Base-by-base conservation (phyloP, 371 early-diverging fungal species). In the Circinella minor region DNA sequence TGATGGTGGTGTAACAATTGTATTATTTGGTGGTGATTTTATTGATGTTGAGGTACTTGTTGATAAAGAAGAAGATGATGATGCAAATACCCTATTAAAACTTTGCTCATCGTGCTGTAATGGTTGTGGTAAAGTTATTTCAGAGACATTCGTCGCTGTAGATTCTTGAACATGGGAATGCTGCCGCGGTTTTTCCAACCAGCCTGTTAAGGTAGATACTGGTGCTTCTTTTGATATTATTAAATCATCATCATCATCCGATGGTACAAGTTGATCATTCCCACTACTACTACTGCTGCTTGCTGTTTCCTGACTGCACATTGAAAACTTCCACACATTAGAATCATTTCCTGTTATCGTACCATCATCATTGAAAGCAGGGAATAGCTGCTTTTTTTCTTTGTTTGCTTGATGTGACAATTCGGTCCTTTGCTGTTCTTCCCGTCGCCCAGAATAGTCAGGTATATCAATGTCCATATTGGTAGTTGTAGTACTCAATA, bases 291-390 rank as follows among this genome's bases (percentile, higher is more conserved):
- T 51, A 15, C 54, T 49, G 6, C 61, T 15, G 27, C 20, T n/a
- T 18, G 37, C 18, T 8, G 8, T 57, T 8, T 61, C 69, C 18
- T 68, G 65, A 9, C 65, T 70, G 9, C 46, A 55, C 71, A 67
- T 70, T 4, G 62, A 63, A 61, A 65, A 74, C 18, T 61, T 51
- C 74, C 74, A 70, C 34, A 36, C 39, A 49, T 38, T 39, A 7
- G 39, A 38, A 37, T 65, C 38, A 34, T 46, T 46, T 38, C 11
- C 62, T 15, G 15, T 47, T n/a, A 20, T 5, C 39, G 27, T 46
- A 11, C 15, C 67, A 17, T 55, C 20, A 0, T 62, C 36, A 4
- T 49, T 62, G n/a, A 36, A 46, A 34, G 15, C 55, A 55, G 6
- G 10, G 11, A 4, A 14, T 14, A n/a, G 10, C 55, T 66, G 5